Conservation (phyloP, 2,329 filamentous ascomycete genomes). For the Fusarium graminum region DNA sequence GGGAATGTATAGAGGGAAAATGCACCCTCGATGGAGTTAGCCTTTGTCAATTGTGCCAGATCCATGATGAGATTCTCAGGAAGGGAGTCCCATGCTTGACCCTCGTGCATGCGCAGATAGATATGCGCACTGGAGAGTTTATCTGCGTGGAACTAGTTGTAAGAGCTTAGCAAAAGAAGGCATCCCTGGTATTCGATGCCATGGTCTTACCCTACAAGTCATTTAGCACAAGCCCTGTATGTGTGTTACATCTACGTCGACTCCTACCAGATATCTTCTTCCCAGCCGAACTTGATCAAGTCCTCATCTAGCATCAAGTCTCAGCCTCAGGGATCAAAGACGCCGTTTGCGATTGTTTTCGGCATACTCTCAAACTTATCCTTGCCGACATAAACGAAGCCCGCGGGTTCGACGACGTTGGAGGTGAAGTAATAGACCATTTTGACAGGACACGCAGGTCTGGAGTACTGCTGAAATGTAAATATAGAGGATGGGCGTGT, state of each 20-base stretch:
- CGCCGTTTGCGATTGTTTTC: constrained; percentile 17
- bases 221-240: constrained; percentile 22
- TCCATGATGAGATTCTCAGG: constrained; percentile 81
- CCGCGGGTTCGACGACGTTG: constrained; percentile 82
- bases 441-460: fast-evolving
- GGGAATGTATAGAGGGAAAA: too few relatives aligned
- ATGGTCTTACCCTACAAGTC: constrained; percentile 39
- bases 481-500: background rate
- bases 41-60: constrained; percentile 97
- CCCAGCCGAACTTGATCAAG: constrained; percentile 92
- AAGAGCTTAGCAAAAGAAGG: background rate
- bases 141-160: constrained; percentile 91
- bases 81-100: constrained; percentile 86
- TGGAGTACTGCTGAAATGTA: too few relatives aligned
- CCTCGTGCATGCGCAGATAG: constrained; percentile 86
- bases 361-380: constrained; percentile 96
- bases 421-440: constrained; percentile 99
- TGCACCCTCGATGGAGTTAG: constrained; percentile 94
- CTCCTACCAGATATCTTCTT: constrained; percentile 90
- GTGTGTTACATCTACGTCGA: constrained; percentile 1
- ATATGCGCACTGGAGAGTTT: constrained; percentile 97
- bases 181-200: background rate
- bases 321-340: constrained; percentile 32
- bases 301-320: constrained; percentile 80
- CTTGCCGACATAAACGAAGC: constrained; percentile 95